These are phyloP conservation scores for Saccharomycopsis malanga DNA, from an alignment of 805 yeast genomes.

Conservation along the genomic window DNA sequence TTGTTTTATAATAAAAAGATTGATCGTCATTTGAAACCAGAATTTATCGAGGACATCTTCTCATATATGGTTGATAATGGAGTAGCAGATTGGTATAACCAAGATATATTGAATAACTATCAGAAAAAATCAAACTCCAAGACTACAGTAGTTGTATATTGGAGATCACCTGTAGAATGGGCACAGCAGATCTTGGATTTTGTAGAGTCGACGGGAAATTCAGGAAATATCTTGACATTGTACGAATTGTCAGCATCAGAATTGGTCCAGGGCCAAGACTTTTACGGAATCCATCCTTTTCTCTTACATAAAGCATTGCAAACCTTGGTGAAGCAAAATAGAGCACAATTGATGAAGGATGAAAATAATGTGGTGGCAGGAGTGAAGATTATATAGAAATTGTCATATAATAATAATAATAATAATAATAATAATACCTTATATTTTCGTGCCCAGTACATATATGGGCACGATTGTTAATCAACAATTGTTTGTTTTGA, in stretches of 20 bases:
- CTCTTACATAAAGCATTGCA: constrained; percentile 50
- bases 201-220: constrained; percentile 75
- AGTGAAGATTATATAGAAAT: constrained; percentile 69
- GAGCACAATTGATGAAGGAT: constrained; percentile 66
- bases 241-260: constrained; percentile 74
- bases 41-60: constrained; percentile 50
- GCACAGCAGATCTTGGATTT: constrained; percentile 53
- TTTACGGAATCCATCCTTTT: constrained; percentile 53
- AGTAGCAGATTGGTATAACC: constrained; percentile 39
- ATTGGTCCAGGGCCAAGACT: constrained; percentile 45
- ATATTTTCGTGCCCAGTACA: no score
- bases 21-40: constrained; percentile 46
- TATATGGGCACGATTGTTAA: no score
- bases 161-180: constrained; percentile 70
- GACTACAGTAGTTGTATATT: constrained; percentile 52
- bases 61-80: constrained; percentile 47
- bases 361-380: constrained; percentile 66
- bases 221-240: constrained; percentile 67
- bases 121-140: constrained; percentile 47
- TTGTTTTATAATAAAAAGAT: constrained; percentile 48
- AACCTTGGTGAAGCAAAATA: constrained; percentile 54
- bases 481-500: no score
- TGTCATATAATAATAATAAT: no score
- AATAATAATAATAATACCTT: no score
- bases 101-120: constrained; percentile 31